Base-by-base conservation (phyloP, 805 yeast genomes). In the Starmera pachycereana region DNA sequence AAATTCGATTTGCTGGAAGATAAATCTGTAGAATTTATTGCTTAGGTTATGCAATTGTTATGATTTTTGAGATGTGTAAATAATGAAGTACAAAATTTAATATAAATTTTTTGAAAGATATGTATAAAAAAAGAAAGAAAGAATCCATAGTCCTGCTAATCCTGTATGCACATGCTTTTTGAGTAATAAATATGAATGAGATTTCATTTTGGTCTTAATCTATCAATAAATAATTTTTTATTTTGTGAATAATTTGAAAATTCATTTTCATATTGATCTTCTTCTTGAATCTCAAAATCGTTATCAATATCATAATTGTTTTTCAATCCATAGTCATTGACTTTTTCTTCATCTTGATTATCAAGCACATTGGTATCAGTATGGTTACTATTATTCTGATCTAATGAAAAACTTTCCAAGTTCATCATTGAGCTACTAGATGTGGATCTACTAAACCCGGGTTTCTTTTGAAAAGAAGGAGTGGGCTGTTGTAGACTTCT, bases 1-100 rank as follows among this genome's bases (percentile, higher is more conserved):
- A 55, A 55, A 32, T 50, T 69, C 40, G 74, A 76, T 45, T 61
- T 80, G 18, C 51, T 76, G 41, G 63, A 63, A 7, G 87, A 79
- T 51, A 65, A 58, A 3, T 50, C 56, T 22, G 63, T 57, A 12
- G 58, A 59, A 27, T 59, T 54, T 40, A 42, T 51, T 27, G 56
- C 14, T 30, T 30, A 30, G 32, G 32, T 30, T 12, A n/a, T 30
- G 32, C 8, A 10, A n/a, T 13, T 7, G 6, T 30, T 7, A 30
- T 30, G 32, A 30, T 30, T 5, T 12, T 5, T 12, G 32, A 30
- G 10, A 10, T 30, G 32, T 30, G 32, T 30, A 30, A n/a, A 30
- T 12, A 30, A 30, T 16, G 16, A 16, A 16, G 4, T 14, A 9
- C 16, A n/a, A n/a, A n/a, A n/a, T n/a, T n/a, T n/a, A n/a, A n/a